A percentile compares a stretch with the other conserved stretches of the same genome.
Conservation (phyloP, 2,329 filamentous ascomycete genomes). For the Nothomitra cinnamomea region DNA sequence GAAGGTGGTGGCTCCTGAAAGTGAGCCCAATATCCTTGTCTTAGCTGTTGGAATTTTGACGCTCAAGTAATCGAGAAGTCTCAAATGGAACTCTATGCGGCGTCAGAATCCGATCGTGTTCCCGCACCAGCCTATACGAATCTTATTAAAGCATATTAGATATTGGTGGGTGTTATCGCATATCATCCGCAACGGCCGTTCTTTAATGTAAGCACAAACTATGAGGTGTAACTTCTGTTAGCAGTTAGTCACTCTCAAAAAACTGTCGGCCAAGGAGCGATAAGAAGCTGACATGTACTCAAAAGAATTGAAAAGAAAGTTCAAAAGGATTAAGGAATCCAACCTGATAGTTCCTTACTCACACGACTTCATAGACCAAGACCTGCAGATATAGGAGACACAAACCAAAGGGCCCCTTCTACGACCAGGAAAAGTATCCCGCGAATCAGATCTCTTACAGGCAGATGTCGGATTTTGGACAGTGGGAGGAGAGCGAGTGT, state of each 20-base stretch:
- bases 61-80: neutral
- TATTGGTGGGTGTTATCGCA: constrained; percentile 8
- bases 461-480: neutral
- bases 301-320: neutral
- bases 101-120: neutral
- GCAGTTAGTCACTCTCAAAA: constrained; percentile 4
- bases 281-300: neutral
- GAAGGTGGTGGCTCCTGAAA: constrained; percentile 6
- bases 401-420: neutral
- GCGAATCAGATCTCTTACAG: neutral
- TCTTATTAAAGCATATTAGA: constrained; percentile 9
- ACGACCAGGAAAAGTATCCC: neutral
- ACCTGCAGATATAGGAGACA: neutral
- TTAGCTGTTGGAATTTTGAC: neutral
- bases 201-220: constrained; percentile 6
- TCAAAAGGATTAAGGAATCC: neutral
- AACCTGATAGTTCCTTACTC: neutral
- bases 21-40: neutral
- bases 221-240: constrained; percentile 6
- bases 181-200: constrained; percentile 7
- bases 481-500: neutral
- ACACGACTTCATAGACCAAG: neutral
- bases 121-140: constrained; percentile 5
- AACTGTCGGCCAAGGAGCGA: neutral
- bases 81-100: neutral